Evolutionary conservation across 345 rosid genomes (phyloP).

Genomic region (Melastoma malabathricum): DNA sequence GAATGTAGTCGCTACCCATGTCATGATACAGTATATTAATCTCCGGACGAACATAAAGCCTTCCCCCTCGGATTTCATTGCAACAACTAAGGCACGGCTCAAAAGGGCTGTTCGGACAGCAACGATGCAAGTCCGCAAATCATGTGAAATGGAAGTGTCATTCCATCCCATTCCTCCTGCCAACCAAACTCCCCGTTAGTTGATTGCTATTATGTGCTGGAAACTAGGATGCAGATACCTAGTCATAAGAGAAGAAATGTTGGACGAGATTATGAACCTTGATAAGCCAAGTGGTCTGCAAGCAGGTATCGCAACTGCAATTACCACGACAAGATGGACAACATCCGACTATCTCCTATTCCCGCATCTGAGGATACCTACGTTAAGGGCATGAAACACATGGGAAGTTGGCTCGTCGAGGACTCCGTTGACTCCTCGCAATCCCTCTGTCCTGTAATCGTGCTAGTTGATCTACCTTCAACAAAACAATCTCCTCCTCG

Average conservation of each 20-base stretch:
- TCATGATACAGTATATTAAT: slow-evolving; percentile 23
- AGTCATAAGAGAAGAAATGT: not conserved
- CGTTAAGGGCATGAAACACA: not conserved
- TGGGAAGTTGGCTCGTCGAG: too few species aligned
- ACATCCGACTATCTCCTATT: slow-evolving; percentile 29
- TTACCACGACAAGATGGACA: slow-evolving; percentile 70
- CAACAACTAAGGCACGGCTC: slow-evolving; percentile 83
- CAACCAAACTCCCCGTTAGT: too few species aligned
- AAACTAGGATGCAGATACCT: too few species aligned
- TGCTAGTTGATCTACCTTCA: too few species aligned
- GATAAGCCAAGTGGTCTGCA: slow-evolving; percentile 47
- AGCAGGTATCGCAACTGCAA: slow-evolving; percentile 75
- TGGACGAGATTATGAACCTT: slow-evolving; percentile 25
- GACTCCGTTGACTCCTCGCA: too few species aligned
- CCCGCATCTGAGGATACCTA: slow-evolving; percentile 65
- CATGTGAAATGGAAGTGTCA: too few species aligned
- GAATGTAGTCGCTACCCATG: slow-evolving; percentile 55
- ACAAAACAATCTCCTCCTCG: too few species aligned
- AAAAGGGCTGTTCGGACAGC: slow-evolving; percentile 59
- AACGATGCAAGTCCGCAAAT: slow-evolving; percentile 71
- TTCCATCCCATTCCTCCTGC: too few species aligned
- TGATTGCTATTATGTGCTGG: too few species aligned
- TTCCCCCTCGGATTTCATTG: slow-evolving; percentile 51
- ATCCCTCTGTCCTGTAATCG: too few species aligned
- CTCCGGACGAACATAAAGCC: slow-evolving; percentile 26